Evolutionary conservation across 305 asterid genomes (phyloP).

Genomic region (Coffea humblotiana): DNA sequence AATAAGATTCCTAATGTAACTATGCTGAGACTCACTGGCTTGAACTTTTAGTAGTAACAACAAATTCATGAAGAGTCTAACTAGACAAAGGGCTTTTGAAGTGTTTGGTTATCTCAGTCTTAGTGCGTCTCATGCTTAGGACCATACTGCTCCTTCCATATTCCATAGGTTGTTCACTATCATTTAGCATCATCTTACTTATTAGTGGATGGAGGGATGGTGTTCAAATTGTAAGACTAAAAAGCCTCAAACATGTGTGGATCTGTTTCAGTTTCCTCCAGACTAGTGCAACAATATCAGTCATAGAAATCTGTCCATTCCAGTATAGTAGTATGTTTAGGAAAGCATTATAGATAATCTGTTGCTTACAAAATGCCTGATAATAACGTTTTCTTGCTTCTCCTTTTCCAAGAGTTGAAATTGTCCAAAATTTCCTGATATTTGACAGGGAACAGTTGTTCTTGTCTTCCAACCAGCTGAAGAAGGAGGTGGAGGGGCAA

Average conservation of each 20-base stretch:
- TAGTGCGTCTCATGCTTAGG: neutral
- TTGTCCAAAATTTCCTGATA: slow-evolving; percentile 5
- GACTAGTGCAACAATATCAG: neutral
- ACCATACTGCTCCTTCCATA: neutral
- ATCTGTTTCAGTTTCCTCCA: neutral
- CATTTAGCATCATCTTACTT: neutral
- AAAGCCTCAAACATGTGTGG: neutral
- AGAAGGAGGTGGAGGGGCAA: slow-evolving; percentile 95
- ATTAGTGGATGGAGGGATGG: neutral
- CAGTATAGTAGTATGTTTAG: neutral
- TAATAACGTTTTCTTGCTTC: neutral
- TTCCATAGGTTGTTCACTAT: neutral
- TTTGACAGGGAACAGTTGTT: slow-evolving; percentile 75
- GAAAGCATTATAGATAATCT: neutral
- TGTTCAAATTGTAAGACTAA: neutral
- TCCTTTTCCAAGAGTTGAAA: slow-evolving; percentile 7
- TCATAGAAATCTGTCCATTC: neutral
- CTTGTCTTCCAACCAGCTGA: slow-evolving; percentile 97
- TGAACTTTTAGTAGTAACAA: neutral
- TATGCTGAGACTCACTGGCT: neutral
- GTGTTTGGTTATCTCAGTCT: neutral
- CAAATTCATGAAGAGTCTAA: neutral
- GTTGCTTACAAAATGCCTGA: neutral
- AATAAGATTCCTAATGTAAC: neutral
- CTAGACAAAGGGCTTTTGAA: neutral